A percentile compares a stretch with the other conserved stretches of the same genome.
phyloP scores from a whole-genome alignment of 1,284 basidiomycete genomes.

The Cutaneotrichosporon sp. region DNA sequence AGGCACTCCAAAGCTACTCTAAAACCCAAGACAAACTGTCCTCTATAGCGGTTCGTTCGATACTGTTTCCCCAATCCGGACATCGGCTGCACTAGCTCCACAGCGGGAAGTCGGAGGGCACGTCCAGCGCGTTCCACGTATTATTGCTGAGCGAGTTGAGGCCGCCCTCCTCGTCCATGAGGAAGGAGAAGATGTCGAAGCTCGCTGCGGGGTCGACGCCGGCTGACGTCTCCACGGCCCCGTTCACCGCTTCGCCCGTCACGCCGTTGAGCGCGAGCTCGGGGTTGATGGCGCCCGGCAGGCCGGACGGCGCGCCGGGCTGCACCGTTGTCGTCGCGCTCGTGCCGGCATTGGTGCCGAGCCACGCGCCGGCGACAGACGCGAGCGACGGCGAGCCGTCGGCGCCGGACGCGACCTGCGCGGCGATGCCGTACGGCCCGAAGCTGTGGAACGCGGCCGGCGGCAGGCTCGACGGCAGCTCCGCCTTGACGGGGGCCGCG shows the following conservation, averaged over 20 bases:
- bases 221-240: background rate
- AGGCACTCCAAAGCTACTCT: no score
- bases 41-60: no score
- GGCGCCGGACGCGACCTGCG: constrained; percentile 12
- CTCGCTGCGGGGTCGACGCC: constrained; percentile 11
- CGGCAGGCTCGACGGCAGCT: constrained; percentile 24
- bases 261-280: constrained; percentile 11
- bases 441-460: constrained; percentile 33
- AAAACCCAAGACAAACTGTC: no score
- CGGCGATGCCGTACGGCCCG: constrained; percentile 25
- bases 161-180: constrained; percentile 45
- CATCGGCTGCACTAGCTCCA: constrained; percentile 39
- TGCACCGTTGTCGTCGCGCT: constrained; percentile 1
- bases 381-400: constrained; percentile 8
- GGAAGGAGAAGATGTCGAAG: constrained; percentile 44
- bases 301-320: constrained; percentile 8
- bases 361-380: constrained; percentile 15
- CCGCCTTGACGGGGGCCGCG: background rate
- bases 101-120: constrained; percentile 39
- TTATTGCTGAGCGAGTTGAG: constrained; percentile 21
- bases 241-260: background rate
- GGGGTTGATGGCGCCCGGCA: constrained; percentile 7
- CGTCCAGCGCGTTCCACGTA: constrained; percentile 36
- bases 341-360: constrained; percentile 8
- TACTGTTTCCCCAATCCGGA: no score